Base-by-base conservation (phyloP, 2,329 filamentous ascomycete genomes). In the Botrytis galanthina region DNA sequence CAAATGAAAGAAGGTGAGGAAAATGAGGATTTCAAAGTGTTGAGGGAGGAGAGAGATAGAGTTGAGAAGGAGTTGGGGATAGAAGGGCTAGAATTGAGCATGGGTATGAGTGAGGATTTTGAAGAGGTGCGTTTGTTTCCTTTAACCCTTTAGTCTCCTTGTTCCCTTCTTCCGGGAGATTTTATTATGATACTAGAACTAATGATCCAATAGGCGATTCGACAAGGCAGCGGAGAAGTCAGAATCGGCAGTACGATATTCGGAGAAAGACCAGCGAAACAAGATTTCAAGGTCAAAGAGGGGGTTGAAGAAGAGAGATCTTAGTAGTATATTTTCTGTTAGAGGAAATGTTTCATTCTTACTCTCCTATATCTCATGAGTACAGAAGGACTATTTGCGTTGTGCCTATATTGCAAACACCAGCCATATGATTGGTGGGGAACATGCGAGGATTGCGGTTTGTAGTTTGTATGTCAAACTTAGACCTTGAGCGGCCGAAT, bases 171-270 rank as follows among this genome's bases (percentile, higher is more conserved):
- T 66, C 20, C 18, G 18, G n/a, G 29, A 39, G 26, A 8, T 22
- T 8, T 1, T 59, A 16, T 8, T 1, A 78, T 89, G n/a, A 86
- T 87, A 75, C 81, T 98, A 78, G 94, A 98, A 85, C 82, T 98
- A 83, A 51, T 5, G 3, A 5, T 29, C 14, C 7, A 92, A 91
- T 8, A 71, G 70, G 96, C 96, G 0, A 91, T 98, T 80, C 84
- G 83, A 20, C 85, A 94, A 85, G 96, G 96, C 0, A 98, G 95
- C 83, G 87, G 89, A 78, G 94, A 98, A 86, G 95, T 99, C 9
- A 88, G 96, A 73, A 90, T 99, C 14, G 96, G 96, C 2, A 98
- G 94, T 80, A 95, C 93, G 2, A 97, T 99, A 73, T 99, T 99
- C 81, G 96, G 96, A 2, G 85, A 90, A 80, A 87, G 96, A 80